Evolutionary conservation across 2,329 filamentous ascomycete species (phyloP), one percentile per base, ranked within the genome.

Genomic region (Fusarium kyushuense): DNA sequence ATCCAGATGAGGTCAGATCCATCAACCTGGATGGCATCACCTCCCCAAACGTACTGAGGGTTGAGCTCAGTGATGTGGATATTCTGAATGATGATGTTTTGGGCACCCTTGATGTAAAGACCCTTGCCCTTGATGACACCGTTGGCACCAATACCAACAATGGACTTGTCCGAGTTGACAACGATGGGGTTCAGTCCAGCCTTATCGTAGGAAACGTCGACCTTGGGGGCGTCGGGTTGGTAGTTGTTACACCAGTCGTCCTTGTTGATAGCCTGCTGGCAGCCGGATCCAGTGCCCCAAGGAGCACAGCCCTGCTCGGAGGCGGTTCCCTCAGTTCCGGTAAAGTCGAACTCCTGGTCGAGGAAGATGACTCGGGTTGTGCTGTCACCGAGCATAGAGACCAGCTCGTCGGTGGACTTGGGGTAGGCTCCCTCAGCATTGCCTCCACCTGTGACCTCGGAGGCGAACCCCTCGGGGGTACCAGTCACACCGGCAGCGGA

Each of bases 81-180:
- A 76, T 86, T 88, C 81, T 87, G 87, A 74, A 89, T 85, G 73
- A 89, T 89, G 74, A 90, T 77, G 74, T 89, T 88, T 62, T 71
- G 74, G 69, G 75, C 80, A 48, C 79, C 79, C 53, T 58, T 65
- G 51, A 80, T 79, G 19, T 84, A 82, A 17, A 87, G 76, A 62
- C 86, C 86, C 78, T 87, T 87, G 72, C 86, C 86, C 75, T 83
- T 84, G 71, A 89, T 87, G 29, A 87, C 75, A 74, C 85, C 86
- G 63, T 79, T 79, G 69, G 74, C 77, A 53, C 86, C 86, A 58
- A 81, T 75, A 25, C 87, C 87, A 35, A 89, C 73, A 53, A 89
- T 71, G 17, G 82, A 84, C 81, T 89, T 89, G 81, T 89, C 84
- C 64, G 83, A 86, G 35, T 77, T 78, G 69, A 89, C 82, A 10